These are phyloP conservation scores for Scheffersomyces illinoinensis DNA, from an alignment of 1,139 yeast genomes.

Conservation along the genomic window DNA sequence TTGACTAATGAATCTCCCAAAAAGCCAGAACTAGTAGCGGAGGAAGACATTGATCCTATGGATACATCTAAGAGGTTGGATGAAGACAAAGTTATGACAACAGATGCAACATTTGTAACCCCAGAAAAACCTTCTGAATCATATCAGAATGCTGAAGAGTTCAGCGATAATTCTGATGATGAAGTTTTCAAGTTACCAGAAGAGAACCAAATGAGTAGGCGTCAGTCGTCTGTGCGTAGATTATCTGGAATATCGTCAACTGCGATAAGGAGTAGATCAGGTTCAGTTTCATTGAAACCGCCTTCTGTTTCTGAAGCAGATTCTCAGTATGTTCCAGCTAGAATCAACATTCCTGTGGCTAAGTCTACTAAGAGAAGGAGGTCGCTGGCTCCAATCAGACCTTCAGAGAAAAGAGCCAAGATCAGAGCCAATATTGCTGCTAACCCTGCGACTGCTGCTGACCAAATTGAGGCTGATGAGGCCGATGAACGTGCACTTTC, in stretches of 20 bases:
- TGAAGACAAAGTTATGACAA: conserved; percentile 4
- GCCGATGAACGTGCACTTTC: neutral
- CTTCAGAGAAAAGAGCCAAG: neutral
- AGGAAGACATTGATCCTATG: conserved; percentile 33
- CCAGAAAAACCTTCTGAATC: neutral
- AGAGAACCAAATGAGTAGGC: conserved; percentile 16
- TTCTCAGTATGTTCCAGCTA: conserved; percentile 26
- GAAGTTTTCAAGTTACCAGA: conserved; percentile 34
- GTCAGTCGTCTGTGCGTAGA: conserved; percentile 36
- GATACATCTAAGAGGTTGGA: conserved; percentile 18
- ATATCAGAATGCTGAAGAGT: conserved; percentile 13
- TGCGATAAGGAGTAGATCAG: conserved; percentile 28
- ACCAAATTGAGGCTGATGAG: conserved; percentile 2
- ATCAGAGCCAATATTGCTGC: neutral
- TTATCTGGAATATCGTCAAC: conserved; percentile 37
- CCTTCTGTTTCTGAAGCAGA: conserved; percentile 15
- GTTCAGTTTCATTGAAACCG: conserved; percentile 22
- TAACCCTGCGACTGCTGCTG: neutral
- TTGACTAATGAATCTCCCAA: neutral
- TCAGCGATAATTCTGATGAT: conserved; percentile 27
- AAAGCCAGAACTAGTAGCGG: conserved; percentile 7
- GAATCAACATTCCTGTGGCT: conserved; percentile 38
- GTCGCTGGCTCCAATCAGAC: conserved; percentile 15
- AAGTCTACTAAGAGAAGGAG: conserved; percentile 33
- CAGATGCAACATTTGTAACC: neutral